These are phyloP conservation scores for Medicago lupulina DNA, from an alignment of 306 rosid species.

Conservation along the genomic window DNA sequence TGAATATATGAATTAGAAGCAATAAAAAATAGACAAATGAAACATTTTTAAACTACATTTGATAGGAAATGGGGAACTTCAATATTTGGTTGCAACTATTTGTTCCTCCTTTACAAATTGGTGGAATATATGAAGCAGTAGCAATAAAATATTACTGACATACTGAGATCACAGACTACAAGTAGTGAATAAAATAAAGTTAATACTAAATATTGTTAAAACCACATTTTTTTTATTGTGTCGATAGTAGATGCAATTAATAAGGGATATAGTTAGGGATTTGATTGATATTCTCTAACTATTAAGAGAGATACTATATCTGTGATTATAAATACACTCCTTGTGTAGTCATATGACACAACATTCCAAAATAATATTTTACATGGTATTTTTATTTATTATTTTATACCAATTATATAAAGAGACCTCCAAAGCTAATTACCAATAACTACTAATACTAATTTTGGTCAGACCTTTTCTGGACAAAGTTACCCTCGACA, in stretches of 20 bases:
- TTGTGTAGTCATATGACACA: background rate
- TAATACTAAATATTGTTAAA: conserved; percentile 1
- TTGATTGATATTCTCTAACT: background rate
- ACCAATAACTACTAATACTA: no score
- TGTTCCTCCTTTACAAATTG: conserved; percentile 21
- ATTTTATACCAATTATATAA: no score
- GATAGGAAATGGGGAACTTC: background rate
- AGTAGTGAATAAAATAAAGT: conserved; percentile 20
- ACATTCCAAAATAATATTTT: background rate
- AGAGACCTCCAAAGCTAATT: no score
- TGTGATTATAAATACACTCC: conserved; percentile 13
- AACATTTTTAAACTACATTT: background rate
- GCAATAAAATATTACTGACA: conserved; percentile 6
- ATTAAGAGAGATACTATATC: background rate
- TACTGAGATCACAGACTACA: background rate
- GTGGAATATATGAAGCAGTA: conserved; percentile 10
- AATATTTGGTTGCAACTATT: background rate
- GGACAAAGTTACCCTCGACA: no score
- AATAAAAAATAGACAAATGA: background rate
- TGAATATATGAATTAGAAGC: background rate
- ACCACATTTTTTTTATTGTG: background rate
- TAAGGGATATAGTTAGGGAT: conserved; percentile 8
- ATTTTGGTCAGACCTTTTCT: no score
- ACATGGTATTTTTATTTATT: background rate
- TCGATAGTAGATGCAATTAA: background rate